Base-by-base conservation (phyloP, 805 yeast genomes). In the Lachancea waltii region DNA sequence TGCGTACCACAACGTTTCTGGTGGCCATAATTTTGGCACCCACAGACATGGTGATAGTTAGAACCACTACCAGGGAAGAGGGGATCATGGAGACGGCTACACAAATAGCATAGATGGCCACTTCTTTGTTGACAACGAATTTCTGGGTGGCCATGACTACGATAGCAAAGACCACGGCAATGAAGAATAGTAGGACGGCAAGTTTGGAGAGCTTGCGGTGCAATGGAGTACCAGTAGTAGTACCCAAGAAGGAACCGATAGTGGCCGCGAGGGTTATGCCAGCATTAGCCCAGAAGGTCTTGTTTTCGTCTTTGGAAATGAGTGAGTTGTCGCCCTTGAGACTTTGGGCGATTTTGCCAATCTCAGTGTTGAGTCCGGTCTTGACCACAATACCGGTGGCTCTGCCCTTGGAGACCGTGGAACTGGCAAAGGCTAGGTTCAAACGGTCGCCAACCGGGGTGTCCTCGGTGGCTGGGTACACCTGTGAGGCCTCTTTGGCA, bases 51-150 rank as follows among this genome's bases (percentile, higher is more conserved):
- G 98, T 92, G 18, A 92, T 97, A 5, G 98, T 90, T 37, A 92
- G 95, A 54, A 92, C 94, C 47, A 92, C 94, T 1, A 97, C 98
- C 49, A 92, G 72, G 30, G 98, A 97, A 58, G 94, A 97, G 2
- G 99, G 98, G 51, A 92, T 92, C 30, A 97, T 97, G 32, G 98
- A 97, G 17, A 92, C 95, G 2, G 98, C 99, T 33, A 83, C 89
- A 64, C 94, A 85, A 52, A 86, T 80, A 18, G 95, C 95, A 55
- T 85, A 85, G 34, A 85, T 78, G 10, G 94, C 95, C 25, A 85
- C 92, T 49, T 85, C 86, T 40, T 70, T 74, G 47, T 75, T 78
- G n/a, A 85, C 95, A 9, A 65, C 52, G 60, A 85, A 78, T 43
- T 72, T 72, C 61, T 85, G 94, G 7, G 92, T 76, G 2, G 79